Conservation (phyloP, 2,329 filamentous ascomycete genomes). For the Paraconiothyrium sp. region DNA sequence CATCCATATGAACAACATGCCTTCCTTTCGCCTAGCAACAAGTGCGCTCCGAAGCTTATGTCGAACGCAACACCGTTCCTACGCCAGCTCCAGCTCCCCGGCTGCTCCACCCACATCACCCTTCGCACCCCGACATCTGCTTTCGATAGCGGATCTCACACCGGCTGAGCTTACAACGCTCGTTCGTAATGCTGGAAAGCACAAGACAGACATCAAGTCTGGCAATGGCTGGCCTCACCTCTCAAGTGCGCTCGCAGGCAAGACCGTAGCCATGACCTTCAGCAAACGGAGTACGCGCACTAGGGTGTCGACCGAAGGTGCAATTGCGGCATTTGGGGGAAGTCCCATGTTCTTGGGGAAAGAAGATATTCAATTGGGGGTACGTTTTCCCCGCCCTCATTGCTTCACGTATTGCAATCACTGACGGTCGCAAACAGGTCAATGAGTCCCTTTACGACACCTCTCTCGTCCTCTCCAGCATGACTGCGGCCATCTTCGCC, state of each 20-base stretch:
- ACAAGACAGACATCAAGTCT: slow-evolving; percentile 81
- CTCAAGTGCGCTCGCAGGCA: slow-evolving; percentile 71
- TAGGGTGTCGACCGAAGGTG: slow-evolving; percentile 90
- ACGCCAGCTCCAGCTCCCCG: slow-evolving; percentile 31
- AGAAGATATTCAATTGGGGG: slow-evolving; percentile 94
- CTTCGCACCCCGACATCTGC: slow-evolving; percentile 80
- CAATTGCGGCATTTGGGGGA: slow-evolving; percentile 86
- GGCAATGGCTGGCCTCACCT: slow-evolving; percentile 66
- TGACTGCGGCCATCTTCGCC: slow-evolving; percentile 60
- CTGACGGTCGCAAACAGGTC: slow-evolving; percentile 60
- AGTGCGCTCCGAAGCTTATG: slow-evolving; percentile 43
- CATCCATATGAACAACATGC: slow-evolving; percentile 37
- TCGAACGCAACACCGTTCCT: slow-evolving; percentile 39
- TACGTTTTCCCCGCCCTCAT: slow-evolving; percentile 51
- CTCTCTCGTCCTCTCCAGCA: slow-evolving; percentile 87
- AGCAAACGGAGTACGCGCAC: slow-evolving; percentile 95
- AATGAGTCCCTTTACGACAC: slow-evolving; percentile 98
- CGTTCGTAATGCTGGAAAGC: slow-evolving; percentile 79
- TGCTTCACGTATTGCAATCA: slow-evolving; percentile 1
- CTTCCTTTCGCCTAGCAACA: slow-evolving; percentile 39
- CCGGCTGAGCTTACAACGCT: slow-evolving; percentile 81
- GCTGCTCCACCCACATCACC: slow-evolving; percentile 61
- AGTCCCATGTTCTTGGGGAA: slow-evolving; percentile 97
- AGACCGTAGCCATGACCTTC: slow-evolving; percentile 95
- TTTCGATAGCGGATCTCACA: slow-evolving; percentile 88